These are phyloP conservation scores for Colletotrichum sansevieriae DNA, from an alignment of 2,329 filamentous ascomycete genomes.

Conservation along the genomic window DNA sequence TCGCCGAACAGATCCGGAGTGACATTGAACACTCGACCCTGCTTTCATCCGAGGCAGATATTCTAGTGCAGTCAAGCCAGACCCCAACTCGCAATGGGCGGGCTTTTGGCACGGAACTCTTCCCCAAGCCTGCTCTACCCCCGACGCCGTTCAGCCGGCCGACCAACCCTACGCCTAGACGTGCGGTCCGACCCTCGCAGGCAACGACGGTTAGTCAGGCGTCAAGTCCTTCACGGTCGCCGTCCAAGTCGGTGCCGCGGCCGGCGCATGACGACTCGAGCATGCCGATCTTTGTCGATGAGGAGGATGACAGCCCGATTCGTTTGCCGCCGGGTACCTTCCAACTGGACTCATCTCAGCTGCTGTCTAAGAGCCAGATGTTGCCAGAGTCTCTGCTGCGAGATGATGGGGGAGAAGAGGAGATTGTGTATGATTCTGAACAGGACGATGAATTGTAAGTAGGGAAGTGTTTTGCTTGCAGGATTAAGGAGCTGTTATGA, in stretches of 20 bases:
- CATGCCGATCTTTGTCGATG: constrained; percentile 40
- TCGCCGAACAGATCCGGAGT: constrained; percentile 64
- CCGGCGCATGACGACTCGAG: constrained; percentile 44
- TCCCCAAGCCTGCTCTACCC: constrained; percentile 32
- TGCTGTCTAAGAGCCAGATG: constrained; percentile 65
- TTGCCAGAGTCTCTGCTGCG: constrained; percentile 61
- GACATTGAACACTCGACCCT: constrained; percentile 55
- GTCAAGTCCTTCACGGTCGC: constrained; percentile 50
- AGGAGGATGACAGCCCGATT: constrained; percentile 45
- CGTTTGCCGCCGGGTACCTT: constrained; percentile 40
- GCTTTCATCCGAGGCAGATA: constrained; percentile 43
- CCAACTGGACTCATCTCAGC: constrained; percentile 58
- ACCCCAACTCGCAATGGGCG: constrained; percentile 22
- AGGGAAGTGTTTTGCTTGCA: neutral
- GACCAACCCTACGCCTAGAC: constrained; percentile 35
- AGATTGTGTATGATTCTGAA: constrained; percentile 41
- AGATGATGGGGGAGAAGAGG: constrained; percentile 49
- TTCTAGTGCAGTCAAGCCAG: constrained; percentile 52
- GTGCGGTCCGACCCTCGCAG: constrained; percentile 45
- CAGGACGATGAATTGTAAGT: constrained; percentile 34
- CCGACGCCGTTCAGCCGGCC: constrained; percentile 40
- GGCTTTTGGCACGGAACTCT: constrained; percentile 29
- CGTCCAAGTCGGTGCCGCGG: constrained; percentile 46
- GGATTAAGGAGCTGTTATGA: neutral
- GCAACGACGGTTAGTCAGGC: constrained; percentile 54